Percentiles rank a stretch among this genome's conserved stretches.
These are phyloP conservation scores for Vitis labrusca DNA, from an alignment of 164 flowering plant genomes.

Conservation along the genomic window DNA sequence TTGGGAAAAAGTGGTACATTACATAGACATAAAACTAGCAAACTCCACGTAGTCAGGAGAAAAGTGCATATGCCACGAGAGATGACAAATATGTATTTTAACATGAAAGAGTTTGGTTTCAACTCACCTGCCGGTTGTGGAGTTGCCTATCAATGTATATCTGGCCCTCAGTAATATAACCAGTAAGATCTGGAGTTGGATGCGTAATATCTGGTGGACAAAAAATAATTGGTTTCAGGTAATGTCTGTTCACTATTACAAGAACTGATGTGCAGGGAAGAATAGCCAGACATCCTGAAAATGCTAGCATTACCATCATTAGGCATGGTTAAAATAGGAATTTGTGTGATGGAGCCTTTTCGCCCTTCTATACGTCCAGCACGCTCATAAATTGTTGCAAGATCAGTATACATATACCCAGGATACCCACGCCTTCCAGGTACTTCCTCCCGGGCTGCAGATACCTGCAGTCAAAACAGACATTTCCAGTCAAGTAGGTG, in stretches of 20 bases:
- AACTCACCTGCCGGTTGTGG: constrained; percentile 76
- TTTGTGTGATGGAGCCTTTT: constrained; percentile 95
- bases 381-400: constrained; percentile 96
- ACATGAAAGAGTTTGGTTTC: too few relatives aligned
- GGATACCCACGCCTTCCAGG: constrained; percentile 99
- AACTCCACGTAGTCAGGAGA: too few relatives aligned
- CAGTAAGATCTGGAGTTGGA: constrained; percentile 99
- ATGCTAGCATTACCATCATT: constrained; percentile 65
- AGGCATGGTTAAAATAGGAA: constrained; percentile 97
- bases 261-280: not conserved
- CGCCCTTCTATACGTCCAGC: constrained; percentile 98
- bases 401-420: constrained; percentile 98
- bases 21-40: too few relatives aligned
- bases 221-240: constrained; percentile 4
- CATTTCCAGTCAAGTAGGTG: not conserved
- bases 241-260: not conserved
- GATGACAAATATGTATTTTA: too few relatives aligned
- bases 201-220: constrained; percentile 78
- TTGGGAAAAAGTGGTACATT: too few relatives aligned
- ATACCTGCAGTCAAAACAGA: constrained; percentile 55
- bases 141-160: constrained; percentile 95
- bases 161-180: constrained; percentile 98
- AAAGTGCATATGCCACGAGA: too few relatives aligned
- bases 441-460: constrained; percentile 99
- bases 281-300: not conserved